Conservation (phyloP, 768 basidiomycete species). For the Pleurotus cornucopiae region DNA sequence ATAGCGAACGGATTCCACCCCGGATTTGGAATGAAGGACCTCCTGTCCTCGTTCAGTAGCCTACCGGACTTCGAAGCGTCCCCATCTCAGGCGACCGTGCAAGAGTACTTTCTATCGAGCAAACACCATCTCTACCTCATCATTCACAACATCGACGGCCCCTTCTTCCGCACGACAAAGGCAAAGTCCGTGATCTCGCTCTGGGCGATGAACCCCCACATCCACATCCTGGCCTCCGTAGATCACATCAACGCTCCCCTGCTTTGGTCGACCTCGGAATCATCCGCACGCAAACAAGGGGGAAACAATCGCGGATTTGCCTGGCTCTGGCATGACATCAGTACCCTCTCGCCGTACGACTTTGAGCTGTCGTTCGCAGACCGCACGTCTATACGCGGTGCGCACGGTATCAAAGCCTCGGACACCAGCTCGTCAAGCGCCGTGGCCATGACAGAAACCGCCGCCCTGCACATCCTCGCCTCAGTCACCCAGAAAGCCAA, state of each 20-base stretch:
- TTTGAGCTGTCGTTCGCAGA: conserved; percentile 69
- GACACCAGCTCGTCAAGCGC: conserved; percentile 21
- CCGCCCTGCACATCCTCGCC: conserved; percentile 76
- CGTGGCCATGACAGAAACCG: conserved; percentile 65
- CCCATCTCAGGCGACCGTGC: conserved; percentile 40
- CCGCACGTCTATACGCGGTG: conserved; percentile 57
- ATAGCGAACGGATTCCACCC: conserved; percentile 79
- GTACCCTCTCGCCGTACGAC: conserved; percentile 81
- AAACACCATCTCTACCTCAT: conserved; percentile 64
- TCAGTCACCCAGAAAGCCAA: conserved; percentile 86
- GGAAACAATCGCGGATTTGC: conserved; percentile 47
- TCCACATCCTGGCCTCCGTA: conserved; percentile 81
- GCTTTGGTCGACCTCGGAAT: conserved; percentile 75
- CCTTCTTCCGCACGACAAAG: conserved; percentile 59
- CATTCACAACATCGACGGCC: conserved; percentile 86
- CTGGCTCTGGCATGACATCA: conserved; percentile 89
- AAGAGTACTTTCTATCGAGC: conserved; percentile 51
- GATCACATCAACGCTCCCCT: conserved; percentile 85
- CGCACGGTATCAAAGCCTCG: conserved; percentile 14
- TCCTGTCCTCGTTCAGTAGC: conserved; percentile 57
- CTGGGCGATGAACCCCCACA: conserved; percentile 66
- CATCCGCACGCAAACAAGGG: conserved; percentile 46
- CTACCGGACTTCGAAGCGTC: conserved; percentile 36
- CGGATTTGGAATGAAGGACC: conserved; percentile 59
- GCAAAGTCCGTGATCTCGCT: conserved; percentile 64